Percentiles rank a stretch among this genome's conserved stretches.
These are phyloP conservation scores for Peronospora destructor DNA, from an alignment of 352 stramenopile species.

Conservation along the genomic window DNA sequence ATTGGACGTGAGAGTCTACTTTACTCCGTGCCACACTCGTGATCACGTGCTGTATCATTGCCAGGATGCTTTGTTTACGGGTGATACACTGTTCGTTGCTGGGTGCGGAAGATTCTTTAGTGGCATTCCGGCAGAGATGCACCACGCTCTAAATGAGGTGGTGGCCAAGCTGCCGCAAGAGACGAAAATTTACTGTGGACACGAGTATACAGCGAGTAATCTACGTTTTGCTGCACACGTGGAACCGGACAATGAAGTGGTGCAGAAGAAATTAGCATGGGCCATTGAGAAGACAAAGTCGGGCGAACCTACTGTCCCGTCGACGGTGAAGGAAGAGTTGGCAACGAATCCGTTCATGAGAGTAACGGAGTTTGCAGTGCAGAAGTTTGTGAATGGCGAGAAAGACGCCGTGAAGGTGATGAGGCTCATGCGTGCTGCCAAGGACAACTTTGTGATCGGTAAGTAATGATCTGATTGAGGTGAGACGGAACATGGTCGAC, in stretches of 20 bases:
- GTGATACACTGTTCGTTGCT: constrained; percentile 89
- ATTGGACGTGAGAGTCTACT: constrained; percentile 50
- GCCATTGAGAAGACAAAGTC: constrained; percentile 33
- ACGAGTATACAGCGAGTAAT: constrained; percentile 92
- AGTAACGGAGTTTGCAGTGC: constrained; percentile 39
- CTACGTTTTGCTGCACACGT: constrained; percentile 84
- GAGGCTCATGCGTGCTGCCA: constrained; percentile 41
- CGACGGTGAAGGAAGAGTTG: constrained; percentile 62
- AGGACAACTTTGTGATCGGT: constrained; percentile 58
- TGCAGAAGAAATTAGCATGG: constrained; percentile 63
- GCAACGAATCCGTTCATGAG: constrained; percentile 81
- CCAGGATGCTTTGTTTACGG: constrained; percentile 80
- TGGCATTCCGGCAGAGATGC: constrained; percentile 79
- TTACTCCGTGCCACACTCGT: constrained; percentile 89
- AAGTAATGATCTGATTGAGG: constrained; percentile 19
- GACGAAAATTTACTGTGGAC: constrained; percentile 85
- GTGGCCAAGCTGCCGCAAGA: constrained; percentile 53
- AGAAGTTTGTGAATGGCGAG: constrained; percentile 38
- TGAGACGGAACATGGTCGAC: not conserved
- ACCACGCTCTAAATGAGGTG: constrained; percentile 72
- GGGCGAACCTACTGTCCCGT: constrained; percentile 83
- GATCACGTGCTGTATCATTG: constrained; percentile 82
- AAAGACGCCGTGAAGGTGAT: constrained; percentile 53
- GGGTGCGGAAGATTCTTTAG: constrained; percentile 86
- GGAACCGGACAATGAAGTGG: constrained; percentile 76